A percentile compares a stretch with the other conserved stretches of the same genome.
These are phyloP conservation scores for Claviceps sp. DNA, from an alignment of 2,329 filamentous ascomycete genomes.

Conservation along the genomic window DNA sequence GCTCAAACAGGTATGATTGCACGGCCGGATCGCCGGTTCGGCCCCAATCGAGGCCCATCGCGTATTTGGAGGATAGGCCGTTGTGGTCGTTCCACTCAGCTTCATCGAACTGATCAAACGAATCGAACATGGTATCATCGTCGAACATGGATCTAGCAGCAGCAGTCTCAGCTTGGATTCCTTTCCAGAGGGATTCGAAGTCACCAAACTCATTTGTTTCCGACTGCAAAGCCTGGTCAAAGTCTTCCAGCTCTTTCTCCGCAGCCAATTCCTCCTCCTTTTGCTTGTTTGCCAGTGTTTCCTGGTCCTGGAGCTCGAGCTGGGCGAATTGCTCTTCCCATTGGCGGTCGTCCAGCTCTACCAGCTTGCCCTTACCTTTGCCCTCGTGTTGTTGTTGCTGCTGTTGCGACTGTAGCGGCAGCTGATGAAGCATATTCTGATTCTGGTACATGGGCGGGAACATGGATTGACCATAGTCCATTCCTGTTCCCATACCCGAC, in stretches of 20 bases:
- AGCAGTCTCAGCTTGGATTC: slow-evolving; percentile 65
- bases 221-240: slow-evolving; percentile 57
- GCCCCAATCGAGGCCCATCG: slow-evolving; percentile 45
- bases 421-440: slow-evolving; percentile 32
- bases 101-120: slow-evolving; percentile 47
- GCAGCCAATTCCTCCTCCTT: slow-evolving; percentile 54
- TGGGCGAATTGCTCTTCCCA: slow-evolving; percentile 96
- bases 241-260: slow-evolving; percentile 74
- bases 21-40: slow-evolving; percentile 61
- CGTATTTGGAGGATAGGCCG: slow-evolving; percentile 42
- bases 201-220: slow-evolving; percentile 69
- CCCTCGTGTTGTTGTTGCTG: slow-evolving; percentile 35
- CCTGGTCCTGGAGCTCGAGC: slow-evolving; percentile 56
- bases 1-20: slow-evolving; percentile 88
- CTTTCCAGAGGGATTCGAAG: slow-evolving; percentile 82
- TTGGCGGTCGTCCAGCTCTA: slow-evolving; percentile 84
- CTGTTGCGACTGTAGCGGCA: slow-evolving; percentile 11
- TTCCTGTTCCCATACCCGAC: slow-evolving; percentile 36
- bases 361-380: slow-evolving; percentile 82
- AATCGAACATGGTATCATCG: slow-evolving; percentile 38
- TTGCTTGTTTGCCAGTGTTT: slow-evolving; percentile 31
- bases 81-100: slow-evolving; percentile 59
- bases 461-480: slow-evolving; percentile 41
- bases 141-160: slow-evolving; percentile 60
- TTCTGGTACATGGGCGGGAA: slow-evolving; percentile 35